Base-by-base conservation (phyloP, 1,139 yeast species). In the Groenewaldozyma sp. region DNA sequence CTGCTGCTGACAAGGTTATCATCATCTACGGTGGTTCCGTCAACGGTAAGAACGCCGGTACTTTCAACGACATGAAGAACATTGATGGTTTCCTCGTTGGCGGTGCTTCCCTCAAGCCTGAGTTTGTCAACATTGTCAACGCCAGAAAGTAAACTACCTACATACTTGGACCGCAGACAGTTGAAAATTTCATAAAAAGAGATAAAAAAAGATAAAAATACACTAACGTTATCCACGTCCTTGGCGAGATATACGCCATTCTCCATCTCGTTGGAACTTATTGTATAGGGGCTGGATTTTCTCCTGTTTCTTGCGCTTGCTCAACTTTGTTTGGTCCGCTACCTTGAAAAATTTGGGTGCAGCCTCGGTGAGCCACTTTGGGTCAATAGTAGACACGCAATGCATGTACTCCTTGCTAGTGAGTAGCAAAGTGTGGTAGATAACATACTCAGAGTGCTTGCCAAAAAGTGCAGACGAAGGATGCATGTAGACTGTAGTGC, bases 41-140 rank as follows among this genome's bases (percentile, higher is more conserved):
- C 62, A 91, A 86, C 67, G 98, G 95, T 65, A 78, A 80, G 74
- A 91, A 91, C 67, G 94, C 95, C 51, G 64, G 72, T 44, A 78
- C 91, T 52, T 88, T 93, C 76, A 84, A 81, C 72, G 93, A 80
- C 70, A 87, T 87, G 77, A 69, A 70, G 31, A 95, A 91, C 62
- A 93, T 91, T 52, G 99, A 91, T 62, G 99, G 99, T 42, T 91
- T 88, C 91, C 78, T 91, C 60, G 98, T 91, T 58, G 99, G 99
- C 62, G 99, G 99, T 72, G 99, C 98, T 62, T 84, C 95, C 37
- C 78, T 91, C 69, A 91, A 91, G 76, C 95, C 98, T 51, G 98
- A 91, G 73, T 91, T 91, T 63, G 78, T 86, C 61, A 93, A 86
- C 70, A 91, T 91, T 61, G 74, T 91, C 76, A 91, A 82, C 73